Base-by-base conservation (phyloP, 177 flowering plant genomes). In the Vitis hybrid region DNA sequence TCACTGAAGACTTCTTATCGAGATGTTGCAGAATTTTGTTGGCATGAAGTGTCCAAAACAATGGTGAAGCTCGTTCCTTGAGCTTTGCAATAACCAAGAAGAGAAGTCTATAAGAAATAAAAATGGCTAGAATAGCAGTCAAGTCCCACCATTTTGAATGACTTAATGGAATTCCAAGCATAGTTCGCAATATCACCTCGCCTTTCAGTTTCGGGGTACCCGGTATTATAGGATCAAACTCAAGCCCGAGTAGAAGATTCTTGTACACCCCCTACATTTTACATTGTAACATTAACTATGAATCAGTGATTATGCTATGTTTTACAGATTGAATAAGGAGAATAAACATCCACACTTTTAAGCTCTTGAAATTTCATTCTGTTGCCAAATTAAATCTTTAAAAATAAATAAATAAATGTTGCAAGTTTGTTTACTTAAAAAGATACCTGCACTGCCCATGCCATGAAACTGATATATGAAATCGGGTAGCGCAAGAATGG, bases 391-490 rank as follows among this genome's bases (percentile, higher is more conserved):
- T 23, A 23, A 23, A 23, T 23, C 23, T 23, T 23, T 4, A 34
- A 6, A 34, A 34, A 34, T 19, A 19, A 34, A 34, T 52, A 21
- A 21, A 21, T 21, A 21, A 21, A 21, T 66, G 11, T 17, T 6
- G 15, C 2, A 52, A n/a, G 59, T n/a, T 52, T 32, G 11, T 34
- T 21, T 62, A 56, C 34, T 4, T 18, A 13, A 10, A 11, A 56
- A 50, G 1, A 30, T 84, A 92, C 96, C 90, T 89, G 91, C 51
- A 92, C 17, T 52, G 87, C 86, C 98, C 98, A 93, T 66, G 98
- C 73, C 1, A 84, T 85, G 71, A 83, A 91, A 64, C 78, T 85
- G 56, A 93, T 66, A 51, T 80, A 91, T 1, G 96, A 86, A 15
- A 93, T 70, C 1, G 98, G 96, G 72, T 88, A 88, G 49, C 92